Percentiles rank a stretch among this genome's conserved stretches.
phyloP scores from a whole-genome alignment of 2,329 filamentous ascomycete species.

The Trichoderma harzianum region DNA sequence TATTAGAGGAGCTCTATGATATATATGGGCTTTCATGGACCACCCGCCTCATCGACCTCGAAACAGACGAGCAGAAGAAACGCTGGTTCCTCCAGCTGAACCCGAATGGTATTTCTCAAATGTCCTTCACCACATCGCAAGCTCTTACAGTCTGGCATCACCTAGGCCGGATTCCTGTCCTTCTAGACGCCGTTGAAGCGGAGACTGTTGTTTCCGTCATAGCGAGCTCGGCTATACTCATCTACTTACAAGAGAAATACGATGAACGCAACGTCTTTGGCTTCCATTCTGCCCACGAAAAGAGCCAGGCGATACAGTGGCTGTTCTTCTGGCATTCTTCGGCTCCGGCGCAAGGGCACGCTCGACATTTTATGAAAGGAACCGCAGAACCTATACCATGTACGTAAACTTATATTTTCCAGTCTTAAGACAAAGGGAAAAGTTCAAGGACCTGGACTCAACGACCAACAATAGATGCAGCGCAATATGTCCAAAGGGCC shows the following conservation, averaged over 20 bases:
- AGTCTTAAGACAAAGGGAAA: too few relatives aligned
- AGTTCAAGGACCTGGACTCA: neutral
- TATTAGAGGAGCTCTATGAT: neutral
- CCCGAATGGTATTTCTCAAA: neutral
- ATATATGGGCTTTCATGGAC: neutral
- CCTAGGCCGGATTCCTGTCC: neutral
- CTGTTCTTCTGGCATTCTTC: constrained; percentile 5
- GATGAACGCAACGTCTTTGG: neutral
- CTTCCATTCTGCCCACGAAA: neutral
- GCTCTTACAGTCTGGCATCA: neutral
- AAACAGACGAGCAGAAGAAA: neutral
- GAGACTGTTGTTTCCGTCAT: neutral
- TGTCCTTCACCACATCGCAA: neutral
- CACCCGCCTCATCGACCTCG: neutral
- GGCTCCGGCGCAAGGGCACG: neutral
- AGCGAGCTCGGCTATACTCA: neutral
- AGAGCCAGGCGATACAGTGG: constrained; percentile 1
- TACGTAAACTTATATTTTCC: neutral
- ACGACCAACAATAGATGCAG: neutral
- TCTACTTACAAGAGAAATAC: neutral
- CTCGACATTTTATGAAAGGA: neutral
- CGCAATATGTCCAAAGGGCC: neutral
- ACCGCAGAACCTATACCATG: neutral
- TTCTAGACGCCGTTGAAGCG: neutral
- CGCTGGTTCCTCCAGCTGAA: neutral